Conservation (phyloP, 2,329 filamentous ascomycete species). For the Aureobasidium sp. region DNA sequence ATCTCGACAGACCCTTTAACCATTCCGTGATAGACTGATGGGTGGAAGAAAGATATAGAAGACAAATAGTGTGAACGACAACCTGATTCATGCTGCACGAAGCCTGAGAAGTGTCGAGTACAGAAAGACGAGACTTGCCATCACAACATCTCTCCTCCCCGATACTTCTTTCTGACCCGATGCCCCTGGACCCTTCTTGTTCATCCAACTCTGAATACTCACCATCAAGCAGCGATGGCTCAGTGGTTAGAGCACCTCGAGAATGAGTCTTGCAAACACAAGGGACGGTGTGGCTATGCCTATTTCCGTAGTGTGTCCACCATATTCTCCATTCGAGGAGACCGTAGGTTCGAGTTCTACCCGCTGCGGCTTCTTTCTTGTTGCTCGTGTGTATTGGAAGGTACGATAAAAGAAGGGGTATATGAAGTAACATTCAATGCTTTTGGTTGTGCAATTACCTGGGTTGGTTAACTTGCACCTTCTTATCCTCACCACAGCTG, state of each 20-base stretch:
- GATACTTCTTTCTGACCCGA: too few species aligned
- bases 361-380: not conserved
- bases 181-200: too few species aligned
- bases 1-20: too few species aligned
- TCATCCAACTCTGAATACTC: too few species aligned
- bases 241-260: not conserved
- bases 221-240: not conserved
- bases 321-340: not conserved
- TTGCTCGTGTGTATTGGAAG: not conserved
- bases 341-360: not conserved
- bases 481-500: slow-evolving; percentile 86
- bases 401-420: not conserved
- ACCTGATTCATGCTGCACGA: too few species aligned
- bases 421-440: not conserved
- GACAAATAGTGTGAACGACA: too few species aligned
- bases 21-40: too few species aligned
- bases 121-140: too few species aligned
- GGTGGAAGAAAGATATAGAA: too few species aligned
- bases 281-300: not conserved
- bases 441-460: not conserved
- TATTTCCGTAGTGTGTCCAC: not conserved
- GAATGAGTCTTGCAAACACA: not conserved
- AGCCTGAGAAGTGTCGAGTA: too few species aligned
- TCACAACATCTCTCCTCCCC: too few species aligned
- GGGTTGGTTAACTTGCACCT: slow-evolving; percentile 74